A percentile compares a stretch with the other conserved stretches of the same genome.
These are phyloP conservation scores for Coemansia sp. DNA, from an alignment of 192 early-diverging fungal genomes.

Conservation along the genomic window DNA sequence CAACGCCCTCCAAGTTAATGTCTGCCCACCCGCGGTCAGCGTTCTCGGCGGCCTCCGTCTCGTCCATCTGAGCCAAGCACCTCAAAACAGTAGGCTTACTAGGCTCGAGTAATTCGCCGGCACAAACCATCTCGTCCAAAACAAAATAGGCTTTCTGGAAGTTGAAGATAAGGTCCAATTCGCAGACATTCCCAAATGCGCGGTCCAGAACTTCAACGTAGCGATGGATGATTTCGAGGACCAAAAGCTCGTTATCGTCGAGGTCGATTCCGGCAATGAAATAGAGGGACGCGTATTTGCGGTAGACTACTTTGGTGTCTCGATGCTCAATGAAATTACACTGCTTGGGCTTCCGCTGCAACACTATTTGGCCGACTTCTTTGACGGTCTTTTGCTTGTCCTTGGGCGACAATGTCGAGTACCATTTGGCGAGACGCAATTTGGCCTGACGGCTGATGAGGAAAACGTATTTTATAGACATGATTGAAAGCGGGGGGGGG, in stretches of 20 bases:
- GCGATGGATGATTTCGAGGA: slow-evolving; percentile 94
- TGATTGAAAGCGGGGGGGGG: slow-evolving; percentile 1
- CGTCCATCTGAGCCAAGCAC: slow-evolving; percentile 72
- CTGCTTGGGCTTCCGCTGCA: slow-evolving; percentile 87
- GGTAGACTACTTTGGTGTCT: slow-evolving; percentile 78
- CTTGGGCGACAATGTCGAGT: slow-evolving; percentile 71
- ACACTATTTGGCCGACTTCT: slow-evolving; percentile 87
- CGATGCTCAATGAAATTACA: slow-evolving; percentile 99
- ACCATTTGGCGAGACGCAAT: slow-evolving; percentile 80
- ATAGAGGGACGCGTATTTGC: slow-evolving; percentile 91
- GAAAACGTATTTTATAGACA: slow-evolving; percentile 65
- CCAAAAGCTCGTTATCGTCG: slow-evolving; percentile 92
- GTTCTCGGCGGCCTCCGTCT: slow-evolving; percentile 70
- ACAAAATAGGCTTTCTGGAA: slow-evolving; percentile 92
- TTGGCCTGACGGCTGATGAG: slow-evolving; percentile 83
- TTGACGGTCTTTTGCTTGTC: slow-evolving; percentile 94
- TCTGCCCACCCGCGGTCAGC: slow-evolving; percentile 62
- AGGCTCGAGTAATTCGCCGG: slow-evolving; percentile 91
- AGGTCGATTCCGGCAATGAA: slow-evolving; percentile 94
- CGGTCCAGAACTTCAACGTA: slow-evolving; percentile 97
- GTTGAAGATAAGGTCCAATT: slow-evolving; percentile 97
- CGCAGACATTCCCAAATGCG: slow-evolving; percentile 94
- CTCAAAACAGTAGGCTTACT: slow-evolving; percentile 79
- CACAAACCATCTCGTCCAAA: slow-evolving; percentile 82
- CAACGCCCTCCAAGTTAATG: slow-evolving; percentile 51